Evolutionary conservation across 768 basidiomycete genomes (phyloP).

Genomic region (Podaxis pistillaris): DNA sequence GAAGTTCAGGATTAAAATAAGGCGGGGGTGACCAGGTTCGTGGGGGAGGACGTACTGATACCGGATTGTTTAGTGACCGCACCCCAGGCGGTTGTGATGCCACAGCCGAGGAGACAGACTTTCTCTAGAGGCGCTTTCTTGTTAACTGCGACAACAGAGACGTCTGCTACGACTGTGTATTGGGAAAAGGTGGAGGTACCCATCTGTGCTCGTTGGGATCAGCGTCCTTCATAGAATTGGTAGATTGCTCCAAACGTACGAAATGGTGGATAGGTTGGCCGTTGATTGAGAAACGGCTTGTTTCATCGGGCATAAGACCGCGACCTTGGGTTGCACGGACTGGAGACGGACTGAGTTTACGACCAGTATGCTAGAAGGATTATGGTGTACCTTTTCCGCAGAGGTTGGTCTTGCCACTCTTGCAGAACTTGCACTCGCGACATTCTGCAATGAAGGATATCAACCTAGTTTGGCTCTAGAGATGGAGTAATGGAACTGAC

Average conservation of each 20-base stretch:
- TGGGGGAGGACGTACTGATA: slow-evolving; percentile 52
- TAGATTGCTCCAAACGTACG: slow-evolving; percentile 43
- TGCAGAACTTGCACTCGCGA: slow-evolving; percentile 98
- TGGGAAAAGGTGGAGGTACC: slow-evolving; percentile 99
- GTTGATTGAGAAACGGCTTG: slow-evolving; percentile 84
- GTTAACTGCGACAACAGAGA: slow-evolving; percentile 91
- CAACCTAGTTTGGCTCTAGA: neutral
- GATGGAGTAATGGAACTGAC: slow-evolving; percentile 36
- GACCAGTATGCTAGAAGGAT: neutral
- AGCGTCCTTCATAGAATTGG: neutral
- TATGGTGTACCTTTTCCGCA: slow-evolving; percentile 76
- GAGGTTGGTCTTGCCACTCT: slow-evolving; percentile 97
- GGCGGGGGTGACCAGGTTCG: neutral
- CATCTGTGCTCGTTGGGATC: slow-evolving; percentile 58
- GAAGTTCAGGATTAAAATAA: slow-evolving; percentile 7
- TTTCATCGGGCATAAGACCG: slow-evolving; percentile 92
- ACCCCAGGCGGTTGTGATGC: slow-evolving; percentile 99
- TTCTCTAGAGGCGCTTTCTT: slow-evolving; percentile 87
- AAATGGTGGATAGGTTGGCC: slow-evolving; percentile 91
- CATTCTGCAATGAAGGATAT: slow-evolving; percentile 56
- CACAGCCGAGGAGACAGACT: slow-evolving; percentile 95
- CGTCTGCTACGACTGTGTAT: slow-evolving; percentile 97
- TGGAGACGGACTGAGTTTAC: slow-evolving; percentile 26
- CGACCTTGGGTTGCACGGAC: slow-evolving; percentile 93
- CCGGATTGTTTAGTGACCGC: slow-evolving; percentile 90